Base-by-base conservation (phyloP, 768 basidiomycete genomes). In the Lactifluus subvellereus region DNA sequence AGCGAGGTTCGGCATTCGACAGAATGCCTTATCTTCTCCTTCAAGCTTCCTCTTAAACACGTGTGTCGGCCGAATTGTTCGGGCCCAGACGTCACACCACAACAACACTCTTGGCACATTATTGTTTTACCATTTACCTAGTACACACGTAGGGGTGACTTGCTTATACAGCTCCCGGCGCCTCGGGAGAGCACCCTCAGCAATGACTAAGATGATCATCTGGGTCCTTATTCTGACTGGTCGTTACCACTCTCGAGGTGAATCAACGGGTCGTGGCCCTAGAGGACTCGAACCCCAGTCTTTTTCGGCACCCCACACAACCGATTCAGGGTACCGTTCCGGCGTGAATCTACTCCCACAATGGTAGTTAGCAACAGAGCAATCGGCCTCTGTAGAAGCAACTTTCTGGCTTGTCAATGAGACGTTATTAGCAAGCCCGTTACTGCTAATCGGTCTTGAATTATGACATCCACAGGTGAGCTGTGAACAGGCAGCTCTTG, bases 331-430 rank as follows among this genome's bases (percentile, higher is more conserved):
- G 20, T 58, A 76, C 82, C 53, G 73, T 81, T 33, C 80, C 79
- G 0, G 80, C 79, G 67, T 57, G 63, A 6, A 80, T 82, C n/a
- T 80, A 82, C 67, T 82, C 81, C 0, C 81, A 83, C 67, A 83
- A 83, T 65, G 80, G 82, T 60, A 82, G 82, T 82, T 20, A 35
- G 40, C 49, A 38, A 20, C 16, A 4, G n/a, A 11, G 37, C 6
- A 14, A 57, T 16, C 27, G 7, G 16, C 14, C 35, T 51, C 45
- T 8, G 6, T 20, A 45, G n/a, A 45, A 45, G 9, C 45, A 10
- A 9, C 45, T 45, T 18, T 43, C 43, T 43, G 43, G 43, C 43
- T 3, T n/a, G 43, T n/a, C 43, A n/a, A n/a, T 43, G 43, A 43
- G n/a, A 6, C 8, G 8, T 20, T 20, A 16, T 45, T 20, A n/a